A percentile compares a stretch with the other conserved stretches of the same genome.
phyloP scores from a whole-genome alignment of 805 yeast species.

The Candida nanaspora region DNA sequence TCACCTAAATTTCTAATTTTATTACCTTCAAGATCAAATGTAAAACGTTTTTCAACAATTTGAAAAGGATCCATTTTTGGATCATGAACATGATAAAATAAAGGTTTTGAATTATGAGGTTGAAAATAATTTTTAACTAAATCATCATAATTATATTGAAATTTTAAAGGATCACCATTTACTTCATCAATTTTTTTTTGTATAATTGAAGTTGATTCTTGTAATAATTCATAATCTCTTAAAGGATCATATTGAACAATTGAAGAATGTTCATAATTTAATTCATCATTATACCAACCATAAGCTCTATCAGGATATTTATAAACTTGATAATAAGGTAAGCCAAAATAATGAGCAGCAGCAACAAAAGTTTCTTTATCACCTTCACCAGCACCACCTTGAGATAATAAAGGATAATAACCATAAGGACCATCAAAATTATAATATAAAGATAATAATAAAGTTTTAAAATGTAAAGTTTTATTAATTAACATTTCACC shows the following conservation, averaged over 20 bases:
- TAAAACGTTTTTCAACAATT: conserved; percentile 20
- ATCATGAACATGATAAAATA: conserved; percentile 42
- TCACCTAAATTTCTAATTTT: conserved; percentile 27
- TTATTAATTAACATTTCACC: conserved; percentile 61
- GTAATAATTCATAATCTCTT: conserved; percentile 20
- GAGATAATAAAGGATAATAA: conserved; percentile 53
- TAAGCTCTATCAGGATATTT: conserved; percentile 27
- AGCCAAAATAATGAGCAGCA: conserved; percentile 48
- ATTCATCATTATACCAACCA: conserved; percentile 25
- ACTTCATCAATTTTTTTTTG: conserved; percentile 15
- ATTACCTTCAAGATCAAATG: conserved; percentile 21
- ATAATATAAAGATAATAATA: conserved; percentile 57
- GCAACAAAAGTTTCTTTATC: conserved; percentile 73
- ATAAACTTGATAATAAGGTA: conserved; percentile 48
- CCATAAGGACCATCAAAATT: conserved; percentile 56
- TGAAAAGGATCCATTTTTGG: conserved; percentile 50
- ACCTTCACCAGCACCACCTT: conserved; percentile 67
- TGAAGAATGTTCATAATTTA: conserved; percentile 26
- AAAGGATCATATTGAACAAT: conserved; percentile 29
- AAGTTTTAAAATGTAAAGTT: conserved; percentile 45
- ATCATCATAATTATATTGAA: conserved; percentile 20
- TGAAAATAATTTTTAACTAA: conserved; percentile 19
- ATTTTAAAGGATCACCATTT: conserved; percentile 11
- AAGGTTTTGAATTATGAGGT: conserved; percentile 20
- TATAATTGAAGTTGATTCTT: conserved; percentile 14